Evolutionary conservation across 352 stramenopile genomes (phyloP), one percentile per base, ranked within the genome.

Genomic region (Phytophthora melonis): DNA sequence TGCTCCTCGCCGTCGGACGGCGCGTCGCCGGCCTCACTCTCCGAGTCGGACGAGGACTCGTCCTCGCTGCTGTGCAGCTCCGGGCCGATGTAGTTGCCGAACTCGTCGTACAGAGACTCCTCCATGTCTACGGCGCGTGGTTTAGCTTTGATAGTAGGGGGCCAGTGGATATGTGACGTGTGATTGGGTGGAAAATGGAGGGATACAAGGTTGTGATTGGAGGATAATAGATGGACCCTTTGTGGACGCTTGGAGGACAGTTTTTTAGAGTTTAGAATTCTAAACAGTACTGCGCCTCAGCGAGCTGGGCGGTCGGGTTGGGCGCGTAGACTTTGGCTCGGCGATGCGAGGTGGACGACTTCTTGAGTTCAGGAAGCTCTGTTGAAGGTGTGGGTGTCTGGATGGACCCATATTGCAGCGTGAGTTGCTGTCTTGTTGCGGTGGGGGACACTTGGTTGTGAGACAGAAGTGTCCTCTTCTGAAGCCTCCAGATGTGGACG

Each of bases 61-160:
- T 89, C 80, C 57, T 92, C 90, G 55, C 86, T 92, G 76, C 83
- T 92, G 16, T 94, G 91, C 53, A 99, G 84, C 68, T 99, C 97
- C 23, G 98, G 97, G 19, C 98, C 98, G 71, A 99, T 99, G 84
- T 99, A 99, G 84, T 99, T 99, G 66, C 98, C 98, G 76, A 99
- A 99, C 87, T 99, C 98, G 87, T 99, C 98, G 85, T 99, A 99
- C 19, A 99, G 87, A 57, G 93, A 94, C 60, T 99, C 97, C 75
- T 99, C 93, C 94, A 98, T 98, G 21, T 30, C 27, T 30, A 30
- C 27, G 27, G 27, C 27, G n/a, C n/a, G 30, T 36, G 30, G 6
- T 9, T 11, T 36, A 11, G 30, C 30, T 36, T 36, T 9, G 2
- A 43, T 43, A 41, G 0, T 41, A 18, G 36, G 36, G 39, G 13